Percentiles rank a stretch among this genome's conserved stretches.
Conservation (phyloP, 805 yeast genomes). For the Metschnikowia lunata region DNA sequence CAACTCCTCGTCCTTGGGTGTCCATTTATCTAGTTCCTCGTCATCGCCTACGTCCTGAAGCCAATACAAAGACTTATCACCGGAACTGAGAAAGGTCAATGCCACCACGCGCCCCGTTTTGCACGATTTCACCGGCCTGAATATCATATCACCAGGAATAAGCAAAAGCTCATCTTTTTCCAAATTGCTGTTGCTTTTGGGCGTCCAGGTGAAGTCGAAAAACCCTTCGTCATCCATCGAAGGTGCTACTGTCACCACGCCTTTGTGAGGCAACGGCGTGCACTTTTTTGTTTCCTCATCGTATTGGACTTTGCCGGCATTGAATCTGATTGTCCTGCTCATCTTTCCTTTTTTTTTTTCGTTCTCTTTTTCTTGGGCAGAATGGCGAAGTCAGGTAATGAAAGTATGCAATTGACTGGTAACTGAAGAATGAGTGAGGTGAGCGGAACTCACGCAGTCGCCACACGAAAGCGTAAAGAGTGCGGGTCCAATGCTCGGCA, state of each 20-base stretch:
- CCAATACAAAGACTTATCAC: constrained; percentile 64
- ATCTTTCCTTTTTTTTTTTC: constrained; percentile 20
- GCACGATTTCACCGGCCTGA: constrained; percentile 66
- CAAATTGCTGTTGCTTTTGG: constrained; percentile 48
- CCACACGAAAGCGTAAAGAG: too few species aligned
- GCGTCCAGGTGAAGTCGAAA: constrained; percentile 68
- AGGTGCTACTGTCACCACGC: constrained; percentile 55
- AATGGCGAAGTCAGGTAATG: background rate
- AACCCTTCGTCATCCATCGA: constrained; percentile 70
- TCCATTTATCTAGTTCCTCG: constrained; percentile 53
- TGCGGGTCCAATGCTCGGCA: too few species aligned
- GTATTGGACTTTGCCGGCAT: constrained; percentile 74
- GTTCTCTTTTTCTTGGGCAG: too few species aligned
- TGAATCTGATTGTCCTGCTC: constrained; percentile 46
- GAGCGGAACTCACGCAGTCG: too few species aligned
- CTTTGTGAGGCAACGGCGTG: constrained; percentile 68
- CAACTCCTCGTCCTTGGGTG: constrained; percentile 53
- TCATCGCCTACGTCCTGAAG: constrained; percentile 71
- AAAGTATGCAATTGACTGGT: background rate
- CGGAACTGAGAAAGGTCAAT: constrained; percentile 58
- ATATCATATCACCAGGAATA: constrained; percentile 82
- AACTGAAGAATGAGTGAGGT: too few species aligned
- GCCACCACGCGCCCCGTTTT: constrained; percentile 74
- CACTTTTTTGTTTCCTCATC: constrained; percentile 59
- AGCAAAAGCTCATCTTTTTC: constrained; percentile 63